phyloP scores from a whole-genome alignment of 2,329 filamentous ascomycete species.

The Hymenoscyphus linearis region DNA sequence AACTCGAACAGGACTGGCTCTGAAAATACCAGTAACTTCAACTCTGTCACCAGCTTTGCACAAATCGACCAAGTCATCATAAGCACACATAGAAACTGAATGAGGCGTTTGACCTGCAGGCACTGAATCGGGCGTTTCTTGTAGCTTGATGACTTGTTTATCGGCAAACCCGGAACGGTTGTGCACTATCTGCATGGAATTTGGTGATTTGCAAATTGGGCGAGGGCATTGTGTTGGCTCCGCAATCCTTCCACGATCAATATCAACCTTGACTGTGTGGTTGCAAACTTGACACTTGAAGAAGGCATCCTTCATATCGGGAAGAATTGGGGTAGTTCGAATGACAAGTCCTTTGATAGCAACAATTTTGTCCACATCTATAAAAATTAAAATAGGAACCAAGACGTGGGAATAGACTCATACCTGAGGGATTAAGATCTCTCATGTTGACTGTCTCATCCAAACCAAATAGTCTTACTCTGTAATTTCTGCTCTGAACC shows the following conservation, averaged over 20 bases:
- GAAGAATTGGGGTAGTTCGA: slow-evolving; percentile 89
- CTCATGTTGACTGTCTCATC: slow-evolving; percentile 85
- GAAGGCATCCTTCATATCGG: slow-evolving; percentile 98
- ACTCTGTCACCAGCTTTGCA: slow-evolving; percentile 97
- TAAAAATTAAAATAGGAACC: slow-evolving; percentile 24
- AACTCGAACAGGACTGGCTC: slow-evolving; percentile 86
- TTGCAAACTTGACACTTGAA: slow-evolving; percentile 94
- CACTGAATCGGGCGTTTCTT: slow-evolving; percentile 93
- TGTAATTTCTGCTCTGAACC: slow-evolving; percentile 77
- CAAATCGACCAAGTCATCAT: slow-evolving; percentile 94
- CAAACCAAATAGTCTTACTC: slow-evolving; percentile 83
- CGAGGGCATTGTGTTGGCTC: slow-evolving; percentile 90
- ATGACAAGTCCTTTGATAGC: slow-evolving; percentile 96
- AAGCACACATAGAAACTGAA: slow-evolving; percentile 91
- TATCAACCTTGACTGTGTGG: slow-evolving; percentile 82
- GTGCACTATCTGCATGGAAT: slow-evolving; percentile 98
- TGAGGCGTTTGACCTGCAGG: slow-evolving; percentile 96
- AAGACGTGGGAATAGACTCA: slow-evolving; percentile 18
- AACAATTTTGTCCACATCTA: slow-evolving; percentile 92
- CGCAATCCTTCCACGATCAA: slow-evolving; percentile 93
- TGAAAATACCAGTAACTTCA: slow-evolving; percentile 94
- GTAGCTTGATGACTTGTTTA: slow-evolving; percentile 97
- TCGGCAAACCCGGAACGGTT: slow-evolving; percentile 93
- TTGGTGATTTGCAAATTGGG: slow-evolving; percentile 72
- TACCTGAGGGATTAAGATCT: slow-evolving; percentile 83